A percentile compares a stretch with the other conserved stretches of the same genome.
Evolutionary conservation across 768 basidiomycete genomes (phyloP).

Genomic region (Coprinopsis strossmayeri): DNA sequence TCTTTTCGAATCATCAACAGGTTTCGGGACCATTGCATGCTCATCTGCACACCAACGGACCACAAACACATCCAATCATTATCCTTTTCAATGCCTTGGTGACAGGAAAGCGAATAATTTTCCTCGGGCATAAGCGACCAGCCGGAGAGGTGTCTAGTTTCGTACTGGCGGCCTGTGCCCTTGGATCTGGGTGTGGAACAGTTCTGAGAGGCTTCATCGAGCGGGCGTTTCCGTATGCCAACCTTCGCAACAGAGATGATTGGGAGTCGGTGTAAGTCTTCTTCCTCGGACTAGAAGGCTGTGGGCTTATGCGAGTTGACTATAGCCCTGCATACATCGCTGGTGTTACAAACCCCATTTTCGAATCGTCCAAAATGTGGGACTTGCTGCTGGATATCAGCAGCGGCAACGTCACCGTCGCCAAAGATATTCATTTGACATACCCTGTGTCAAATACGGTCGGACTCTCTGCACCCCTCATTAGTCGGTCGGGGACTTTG

Average conservation of each 20-base stretch:
- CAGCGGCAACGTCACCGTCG: conserved; percentile 77
- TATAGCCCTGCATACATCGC: conserved; percentile 87
- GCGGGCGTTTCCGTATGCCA: conserved; percentile 93
- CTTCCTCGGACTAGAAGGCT: no score
- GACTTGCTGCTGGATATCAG: conserved; percentile 92
- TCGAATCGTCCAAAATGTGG: conserved; percentile 83
- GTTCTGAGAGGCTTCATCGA: conserved; percentile 83
- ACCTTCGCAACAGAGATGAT: conserved; percentile 80
- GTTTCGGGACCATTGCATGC: conserved; percentile 78
- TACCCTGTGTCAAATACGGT: conserved; percentile 42
- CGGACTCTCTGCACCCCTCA: conserved; percentile 34
- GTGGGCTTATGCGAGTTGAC: no score
- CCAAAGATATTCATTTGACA: conserved; percentile 70
- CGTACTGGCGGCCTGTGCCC: conserved; percentile 90
- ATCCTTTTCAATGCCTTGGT: conserved; percentile 94
- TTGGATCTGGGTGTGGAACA: conserved; percentile 86
- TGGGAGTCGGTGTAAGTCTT: conserved; percentile 78
- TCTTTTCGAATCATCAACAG: conserved; percentile 55
- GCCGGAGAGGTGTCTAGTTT: conserved; percentile 88
- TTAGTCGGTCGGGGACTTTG: conserved; percentile 53
- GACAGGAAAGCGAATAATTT: conserved; percentile 94
- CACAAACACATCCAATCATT: conserved; percentile 88
- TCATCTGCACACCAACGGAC: conserved; percentile 89
- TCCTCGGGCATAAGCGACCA: conserved; percentile 84
- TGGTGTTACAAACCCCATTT: conserved; percentile 96